phyloP scores from a whole-genome alignment of 306 rosid species.

The Castanea sativa region DNA sequence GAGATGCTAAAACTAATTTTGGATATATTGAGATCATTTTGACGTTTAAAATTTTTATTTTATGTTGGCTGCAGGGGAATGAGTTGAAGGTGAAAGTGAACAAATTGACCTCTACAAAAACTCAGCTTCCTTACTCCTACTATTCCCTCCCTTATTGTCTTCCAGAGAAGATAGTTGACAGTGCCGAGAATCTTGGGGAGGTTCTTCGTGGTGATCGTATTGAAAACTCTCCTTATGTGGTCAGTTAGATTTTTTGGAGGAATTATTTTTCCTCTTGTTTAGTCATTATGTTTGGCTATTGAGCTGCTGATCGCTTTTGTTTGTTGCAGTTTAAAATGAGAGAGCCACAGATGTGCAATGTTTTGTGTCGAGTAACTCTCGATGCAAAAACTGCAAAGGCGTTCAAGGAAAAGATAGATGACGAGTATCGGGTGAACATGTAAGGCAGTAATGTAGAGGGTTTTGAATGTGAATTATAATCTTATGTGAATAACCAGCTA shows the following conservation, averaged over 20 bases:
- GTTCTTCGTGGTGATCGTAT: constrained; percentile 92
- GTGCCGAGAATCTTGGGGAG: constrained; percentile 97
- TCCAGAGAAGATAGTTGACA: constrained; percentile 67
- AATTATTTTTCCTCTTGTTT: constrained; percentile 1
- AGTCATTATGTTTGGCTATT: constrained; percentile 1
- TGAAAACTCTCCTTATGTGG: constrained; percentile 88
- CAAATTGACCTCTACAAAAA: constrained; percentile 81
- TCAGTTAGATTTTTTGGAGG: constrained; percentile 23
- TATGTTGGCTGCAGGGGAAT: constrained; percentile 60
- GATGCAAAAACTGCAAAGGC: constrained; percentile 61
- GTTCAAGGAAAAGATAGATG: constrained; percentile 78
- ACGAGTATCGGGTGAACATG: constrained; percentile 89
- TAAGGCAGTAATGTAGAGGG: constrained; percentile 29
- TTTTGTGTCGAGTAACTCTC: constrained; percentile 58
- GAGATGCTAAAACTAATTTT: background rate
- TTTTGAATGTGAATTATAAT: constrained; percentile 10
- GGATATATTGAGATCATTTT: background rate
- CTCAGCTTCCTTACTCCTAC: constrained; percentile 85
- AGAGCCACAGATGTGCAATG: constrained; percentile 82
- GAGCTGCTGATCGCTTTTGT: constrained; percentile 19
- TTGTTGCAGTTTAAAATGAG: constrained; percentile 78
- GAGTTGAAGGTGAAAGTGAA: constrained; percentile 76
- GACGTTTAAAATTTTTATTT: constrained; percentile 6
- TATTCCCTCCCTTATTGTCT: constrained; percentile 76
- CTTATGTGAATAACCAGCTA: background rate